Percentiles rank a stretch among this genome's conserved stretches.
These are phyloP conservation scores for Phylloporus sp. DNA, from an alignment of 768 basidiomycete genomes.

Conservation along the genomic window DNA sequence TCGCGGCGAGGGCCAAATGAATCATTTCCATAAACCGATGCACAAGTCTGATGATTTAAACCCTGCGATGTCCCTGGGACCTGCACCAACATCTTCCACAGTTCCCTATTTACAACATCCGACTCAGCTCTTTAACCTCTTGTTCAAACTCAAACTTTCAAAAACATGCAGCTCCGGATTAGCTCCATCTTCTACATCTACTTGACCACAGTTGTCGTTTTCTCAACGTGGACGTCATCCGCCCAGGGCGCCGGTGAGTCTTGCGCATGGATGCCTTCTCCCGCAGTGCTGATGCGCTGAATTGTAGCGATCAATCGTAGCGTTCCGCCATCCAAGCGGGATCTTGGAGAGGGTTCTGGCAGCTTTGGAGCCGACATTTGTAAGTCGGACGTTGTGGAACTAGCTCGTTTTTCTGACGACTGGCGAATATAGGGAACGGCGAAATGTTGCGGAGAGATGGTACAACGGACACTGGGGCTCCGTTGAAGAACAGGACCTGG, in stretches of 20 bases:
- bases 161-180: slow-evolving; percentile 1
- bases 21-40: slow-evolving; percentile 5
- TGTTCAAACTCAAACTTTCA: not conserved
- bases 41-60: slow-evolving; percentile 4
- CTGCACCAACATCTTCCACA: not conserved
- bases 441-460: not conserved
- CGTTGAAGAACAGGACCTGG: not conserved
- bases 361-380: not conserved
- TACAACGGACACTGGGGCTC: not conserved
- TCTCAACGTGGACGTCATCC: slow-evolving; percentile 6
- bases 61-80: not conserved
- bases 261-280: not conserved
- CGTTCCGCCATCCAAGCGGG: not conserved
- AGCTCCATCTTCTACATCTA: not conserved
- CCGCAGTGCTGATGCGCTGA: not conserved
- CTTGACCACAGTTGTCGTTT: not conserved
- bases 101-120: not conserved
- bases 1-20: not conserved
- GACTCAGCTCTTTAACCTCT: not conserved
- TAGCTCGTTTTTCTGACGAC: not conserved
- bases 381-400: not conserved
- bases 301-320: slow-evolving; percentile 3
- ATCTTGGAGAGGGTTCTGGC: not conserved
- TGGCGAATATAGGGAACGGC: not conserved
- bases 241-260: slow-evolving; percentile 8